Evolutionary conservation across 495 filamentous ascomycete species (phyloP).

Genomic region (Aspergillus panamensis): DNA sequence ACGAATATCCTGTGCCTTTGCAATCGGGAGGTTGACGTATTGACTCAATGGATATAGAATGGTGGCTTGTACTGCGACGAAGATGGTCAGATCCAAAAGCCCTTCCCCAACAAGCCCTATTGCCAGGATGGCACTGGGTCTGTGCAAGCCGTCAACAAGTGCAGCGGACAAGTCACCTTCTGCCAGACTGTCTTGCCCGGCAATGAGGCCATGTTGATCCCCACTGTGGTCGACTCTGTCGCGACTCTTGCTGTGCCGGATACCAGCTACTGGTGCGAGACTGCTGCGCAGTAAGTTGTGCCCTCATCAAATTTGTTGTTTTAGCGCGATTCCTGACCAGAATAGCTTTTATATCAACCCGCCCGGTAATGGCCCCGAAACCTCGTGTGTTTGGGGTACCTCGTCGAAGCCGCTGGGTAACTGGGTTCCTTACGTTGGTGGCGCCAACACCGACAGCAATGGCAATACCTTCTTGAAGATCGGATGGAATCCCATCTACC

Average conservation of each 20-base stretch:
- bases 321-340: slow-evolving; percentile 11
- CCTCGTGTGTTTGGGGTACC: slow-evolving; percentile 71
- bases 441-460: slow-evolving; percentile 62
- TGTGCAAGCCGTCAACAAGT: slow-evolving; percentile 62
- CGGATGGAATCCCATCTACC: slow-evolving; percentile 77
- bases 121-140: slow-evolving; percentile 68
- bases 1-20: too few species aligned
- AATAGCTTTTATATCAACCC: slow-evolving; percentile 74
- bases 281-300: slow-evolving; percentile 65
- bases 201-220: slow-evolving; percentile 87
- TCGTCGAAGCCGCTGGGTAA: slow-evolving; percentile 64
- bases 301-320: background rate
- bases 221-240: slow-evolving; percentile 56
- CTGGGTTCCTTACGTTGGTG: slow-evolving; percentile 77
- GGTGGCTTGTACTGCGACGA: slow-evolving; percentile 74
- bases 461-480: slow-evolving; percentile 74
- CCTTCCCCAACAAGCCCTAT: slow-evolving; percentile 65
- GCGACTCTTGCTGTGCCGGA: slow-evolving; percentile 68
- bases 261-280: slow-evolving; percentile 64
- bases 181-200: slow-evolving; percentile 83
- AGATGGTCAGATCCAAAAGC: slow-evolving; percentile 63
- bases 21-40: too few species aligned
- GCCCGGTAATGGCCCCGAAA: slow-evolving; percentile 56
- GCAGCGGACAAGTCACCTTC: slow-evolving; percentile 59
- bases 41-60: slow-evolving; percentile 44